Evolutionary conservation across 805 yeast species (phyloP).

Genomic region (Kodamaea lidongshanica): DNA sequence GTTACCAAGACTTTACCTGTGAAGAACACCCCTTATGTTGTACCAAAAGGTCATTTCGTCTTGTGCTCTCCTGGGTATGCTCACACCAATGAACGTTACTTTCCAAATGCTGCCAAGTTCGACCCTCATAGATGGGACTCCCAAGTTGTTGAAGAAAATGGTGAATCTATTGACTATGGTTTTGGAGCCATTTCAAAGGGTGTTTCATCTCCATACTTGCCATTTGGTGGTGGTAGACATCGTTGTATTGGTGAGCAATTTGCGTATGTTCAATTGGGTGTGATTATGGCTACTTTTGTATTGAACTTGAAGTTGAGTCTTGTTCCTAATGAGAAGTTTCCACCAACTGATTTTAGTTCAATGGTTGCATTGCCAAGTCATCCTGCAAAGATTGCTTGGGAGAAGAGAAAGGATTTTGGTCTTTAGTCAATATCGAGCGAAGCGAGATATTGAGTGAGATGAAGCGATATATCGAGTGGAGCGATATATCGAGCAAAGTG

Average conservation of each 20-base stretch:
- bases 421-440: constrained; percentile 6
- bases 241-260: constrained; percentile 99
- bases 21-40: constrained; percentile 71
- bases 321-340: constrained; percentile 37
- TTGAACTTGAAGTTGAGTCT: constrained; percentile 74
- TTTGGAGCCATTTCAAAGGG: constrained; percentile 95
- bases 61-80: constrained; percentile 93
- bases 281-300: constrained; percentile 67
- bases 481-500: too few relatives aligned
- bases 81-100: constrained; percentile 66
- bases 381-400: constrained; percentile 71
- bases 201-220: constrained; percentile 90
- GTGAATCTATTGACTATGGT: constrained; percentile 77
- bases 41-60: constrained; percentile 86
- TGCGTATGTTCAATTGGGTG: constrained; percentile 89
- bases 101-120: constrained; percentile 67
- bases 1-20: constrained; percentile 73
- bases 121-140: constrained; percentile 83
- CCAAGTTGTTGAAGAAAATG: constrained; percentile 10
- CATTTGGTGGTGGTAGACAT: constrained; percentile 99
- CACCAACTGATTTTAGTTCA: constrained; percentile 71
- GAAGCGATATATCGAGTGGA: too few relatives aligned
- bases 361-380: constrained; percentile 89
- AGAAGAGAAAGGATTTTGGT: constrained; percentile 45
- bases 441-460: too few relatives aligned